Evolutionary conservation across 1,284 basidiomycete genomes (phyloP).

Genomic region (Schizopora paradoxa): DNA sequence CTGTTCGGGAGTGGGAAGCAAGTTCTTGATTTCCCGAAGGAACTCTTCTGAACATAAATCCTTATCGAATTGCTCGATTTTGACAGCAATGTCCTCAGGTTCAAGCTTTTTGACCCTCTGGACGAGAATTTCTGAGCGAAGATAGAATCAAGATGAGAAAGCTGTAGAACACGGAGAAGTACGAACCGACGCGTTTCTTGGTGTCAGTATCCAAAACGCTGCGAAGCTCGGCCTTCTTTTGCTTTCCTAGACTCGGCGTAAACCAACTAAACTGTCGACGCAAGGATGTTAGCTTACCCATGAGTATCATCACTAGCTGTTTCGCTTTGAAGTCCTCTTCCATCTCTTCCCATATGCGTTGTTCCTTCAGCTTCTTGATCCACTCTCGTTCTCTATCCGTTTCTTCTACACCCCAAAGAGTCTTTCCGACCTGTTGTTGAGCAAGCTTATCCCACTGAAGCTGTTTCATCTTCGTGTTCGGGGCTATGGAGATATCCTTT

Average conservation of each 20-base stretch:
- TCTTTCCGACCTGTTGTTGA: conserved; percentile 77
- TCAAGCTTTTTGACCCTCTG: conserved; percentile 77
- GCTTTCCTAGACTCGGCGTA: conserved; percentile 46
- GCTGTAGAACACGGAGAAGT: neutral
- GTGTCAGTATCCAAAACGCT: conserved; percentile 89
- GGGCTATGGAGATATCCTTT: conserved; percentile 83
- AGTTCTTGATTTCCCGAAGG: conserved; percentile 79
- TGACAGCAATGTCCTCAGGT: conserved; percentile 79
- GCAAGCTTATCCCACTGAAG: conserved; percentile 98
- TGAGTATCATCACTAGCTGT: conserved; percentile 81
- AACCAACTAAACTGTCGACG: neutral
- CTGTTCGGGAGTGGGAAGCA: conserved; percentile 87
- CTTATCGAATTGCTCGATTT: conserved; percentile 81
- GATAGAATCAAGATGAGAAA: neutral
- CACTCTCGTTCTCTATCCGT: conserved; percentile 69
- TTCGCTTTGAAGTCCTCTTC: conserved; percentile 98
- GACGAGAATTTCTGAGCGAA: conserved; percentile 74
- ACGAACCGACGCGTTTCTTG: conserved; percentile 84
- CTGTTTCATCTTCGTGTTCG: conserved; percentile 93
- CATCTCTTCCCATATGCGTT: conserved; percentile 94
- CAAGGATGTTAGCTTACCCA: conserved; percentile 44
- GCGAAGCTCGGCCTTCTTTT: conserved; percentile 80
- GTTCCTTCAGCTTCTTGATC: conserved; percentile 71
- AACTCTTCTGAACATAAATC: conserved; percentile 84
- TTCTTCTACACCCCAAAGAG: conserved; percentile 77